Base-by-base conservation (phyloP, 768 basidiomycete genomes). In the Nidularia pulvinata region DNA sequence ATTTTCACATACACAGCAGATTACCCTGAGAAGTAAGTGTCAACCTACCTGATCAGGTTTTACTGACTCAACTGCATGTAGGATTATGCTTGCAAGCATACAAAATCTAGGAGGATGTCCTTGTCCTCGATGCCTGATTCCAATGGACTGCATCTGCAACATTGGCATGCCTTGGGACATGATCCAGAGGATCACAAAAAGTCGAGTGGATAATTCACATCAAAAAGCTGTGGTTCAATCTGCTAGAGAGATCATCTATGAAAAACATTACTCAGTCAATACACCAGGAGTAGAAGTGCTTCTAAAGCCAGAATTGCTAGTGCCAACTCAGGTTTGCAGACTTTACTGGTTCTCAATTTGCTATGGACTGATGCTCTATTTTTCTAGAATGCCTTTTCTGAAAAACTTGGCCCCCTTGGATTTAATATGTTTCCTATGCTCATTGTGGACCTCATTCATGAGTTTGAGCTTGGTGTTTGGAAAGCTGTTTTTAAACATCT, bases 1-100 rank as follows among this genome's bases (percentile, higher is more conserved):
- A 57, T 76, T 14, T 66, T 73, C 35, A 72, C 64, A 1, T 73
- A 73, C 48, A 65, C 69, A 4, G 72, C 74, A 0, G 74, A 76
- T 57, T 76, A 75, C 51, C 72, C 69, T 5, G 70, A 76, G 52
- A 74, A 73, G 74, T 75, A 57, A 33, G 64, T 51, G 55, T 16
- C 9, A 32, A 50, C 61, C 19, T 5, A 6, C 19, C 13, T 48
- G n/a, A 7, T 48, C 30, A 4, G 14, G 25, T 35, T 30, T 35
- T 50, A 33, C 16, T 48, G 9, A 9, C n/a, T 9, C n/a, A 39
- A 39, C n/a, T 39, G 9, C n/a, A n/a, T 39, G 37, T 9, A 70
- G 70, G 48, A 55, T 65, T 10, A 55, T 71, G 1, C 43, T 71
- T 25, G 55, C 67, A 1, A 61, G 56, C 4, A 59, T 79, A 6